Evolutionary conservation across 1,284 basidiomycete species (phyloP).

Genomic region (Psilocybe mexicana): DNA sequence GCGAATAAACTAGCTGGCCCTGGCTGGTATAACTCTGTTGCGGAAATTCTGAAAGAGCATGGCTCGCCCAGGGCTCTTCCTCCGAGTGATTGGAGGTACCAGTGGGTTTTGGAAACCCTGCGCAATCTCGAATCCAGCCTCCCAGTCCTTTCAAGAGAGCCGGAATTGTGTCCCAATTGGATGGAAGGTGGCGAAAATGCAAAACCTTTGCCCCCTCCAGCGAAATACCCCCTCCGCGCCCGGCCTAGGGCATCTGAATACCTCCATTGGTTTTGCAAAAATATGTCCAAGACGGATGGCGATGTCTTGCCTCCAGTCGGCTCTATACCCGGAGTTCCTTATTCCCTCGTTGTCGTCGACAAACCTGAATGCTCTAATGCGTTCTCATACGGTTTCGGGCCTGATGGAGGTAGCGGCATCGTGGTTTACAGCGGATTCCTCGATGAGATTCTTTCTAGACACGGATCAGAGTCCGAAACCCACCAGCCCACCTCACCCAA

Average conservation of each 20-base stretch:
- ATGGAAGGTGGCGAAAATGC: constrained; percentile 49
- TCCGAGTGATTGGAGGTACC: constrained; percentile 79
- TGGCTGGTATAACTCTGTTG: constrained; percentile 84
- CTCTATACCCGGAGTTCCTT: constrained; percentile 77
- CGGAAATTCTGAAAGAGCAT: constrained; percentile 72
- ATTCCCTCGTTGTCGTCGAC: constrained; percentile 83
- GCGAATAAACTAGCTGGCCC: constrained; percentile 73
- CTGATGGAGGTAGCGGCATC: constrained; percentile 84
- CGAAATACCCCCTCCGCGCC: constrained; percentile 67
- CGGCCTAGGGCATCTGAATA: constrained; percentile 70
- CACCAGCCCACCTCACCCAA: constrained; percentile 27
- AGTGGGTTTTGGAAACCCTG: constrained; percentile 78
- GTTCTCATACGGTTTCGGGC: constrained; percentile 90
- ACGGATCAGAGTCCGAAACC: constrained; percentile 27
- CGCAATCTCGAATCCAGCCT: constrained; percentile 72
- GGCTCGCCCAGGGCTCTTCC: constrained; percentile 66
- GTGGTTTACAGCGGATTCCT: constrained; percentile 89
- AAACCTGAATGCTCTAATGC: constrained; percentile 79
- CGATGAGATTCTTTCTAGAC: constrained; percentile 70
- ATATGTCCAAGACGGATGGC: constrained; percentile 38
- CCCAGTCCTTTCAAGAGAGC: constrained; percentile 62
- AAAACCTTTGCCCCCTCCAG: constrained; percentile 69
- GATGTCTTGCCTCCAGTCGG: constrained; percentile 45
- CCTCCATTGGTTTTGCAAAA: constrained; percentile 55
- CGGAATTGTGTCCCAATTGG: constrained; percentile 56